A percentile compares a stretch with the other conserved stretches of the same genome.
Conservation (phyloP, 805 yeast genomes). For the Danielozyma ontarioensis region DNA sequence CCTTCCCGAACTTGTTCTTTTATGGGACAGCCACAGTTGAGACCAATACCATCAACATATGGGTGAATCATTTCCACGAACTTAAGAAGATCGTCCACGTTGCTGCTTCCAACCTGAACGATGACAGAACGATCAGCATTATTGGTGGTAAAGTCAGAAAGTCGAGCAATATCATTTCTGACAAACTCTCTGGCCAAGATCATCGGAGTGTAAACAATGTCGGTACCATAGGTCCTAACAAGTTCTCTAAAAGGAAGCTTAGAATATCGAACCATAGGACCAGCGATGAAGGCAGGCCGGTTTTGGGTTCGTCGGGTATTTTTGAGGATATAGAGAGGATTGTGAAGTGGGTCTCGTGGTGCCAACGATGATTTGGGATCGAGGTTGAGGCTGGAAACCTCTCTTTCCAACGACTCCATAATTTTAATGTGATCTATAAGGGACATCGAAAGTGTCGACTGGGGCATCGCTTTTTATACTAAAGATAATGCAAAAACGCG, state of each 20-base stretch:
- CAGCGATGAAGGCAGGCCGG: conserved; percentile 44
- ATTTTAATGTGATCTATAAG: not conserved
- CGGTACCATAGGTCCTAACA: conserved; percentile 63
- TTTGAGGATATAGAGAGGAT: conserved; percentile 30
- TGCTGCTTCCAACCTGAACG: conserved; percentile 88
- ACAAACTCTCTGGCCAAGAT: conserved; percentile 93
- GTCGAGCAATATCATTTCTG: conserved; percentile 72
- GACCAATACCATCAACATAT: conserved; percentile 87
- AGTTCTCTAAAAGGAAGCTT: conserved; percentile 87
- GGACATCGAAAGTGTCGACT: conserved; percentile 1
- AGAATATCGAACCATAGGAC: conserved; percentile 97
- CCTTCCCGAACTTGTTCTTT: conserved; percentile 93
- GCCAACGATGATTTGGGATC: conserved; percentile 1
- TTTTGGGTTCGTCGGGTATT: conserved; percentile 16
- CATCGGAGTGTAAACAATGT: conserved; percentile 94
- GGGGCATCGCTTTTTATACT: too few relatives aligned
- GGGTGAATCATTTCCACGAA: conserved; percentile 89
- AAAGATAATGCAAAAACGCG: not conserved
- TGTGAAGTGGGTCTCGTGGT: conserved; percentile 20
- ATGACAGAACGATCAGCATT: conserved; percentile 63
- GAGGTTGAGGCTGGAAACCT: conserved; percentile 3
- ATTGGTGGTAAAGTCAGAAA: conserved; percentile 82
- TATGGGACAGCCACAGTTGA: conserved; percentile 97
- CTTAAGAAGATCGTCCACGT: conserved; percentile 71
- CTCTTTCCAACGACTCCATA: conserved; percentile 2